A percentile compares a stretch with the other conserved stretches of the same genome.
Conservation (phyloP, 441 rosid genomes). For the Aquilaria agallochum region DNA sequence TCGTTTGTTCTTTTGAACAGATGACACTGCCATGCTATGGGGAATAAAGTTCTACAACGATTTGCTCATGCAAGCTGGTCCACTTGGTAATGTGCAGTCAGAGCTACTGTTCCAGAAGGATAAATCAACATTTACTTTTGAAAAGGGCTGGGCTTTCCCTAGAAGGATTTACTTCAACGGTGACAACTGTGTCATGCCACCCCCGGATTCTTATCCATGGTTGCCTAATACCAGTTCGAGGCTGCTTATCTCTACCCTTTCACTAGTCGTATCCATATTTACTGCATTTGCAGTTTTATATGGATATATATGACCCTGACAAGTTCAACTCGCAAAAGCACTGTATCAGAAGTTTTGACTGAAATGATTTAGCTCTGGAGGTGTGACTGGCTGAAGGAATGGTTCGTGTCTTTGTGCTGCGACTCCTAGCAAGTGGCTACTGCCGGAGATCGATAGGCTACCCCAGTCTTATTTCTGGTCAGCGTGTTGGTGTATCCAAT, state of each 20-base stretch:
- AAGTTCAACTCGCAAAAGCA: background rate
- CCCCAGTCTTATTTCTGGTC: slow-evolving; percentile 1
- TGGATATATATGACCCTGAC: slow-evolving; percentile 8
- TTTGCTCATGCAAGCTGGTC: slow-evolving; percentile 50
- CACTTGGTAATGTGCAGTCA: slow-evolving; percentile 54
- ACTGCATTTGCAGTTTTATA: slow-evolving; percentile 26
- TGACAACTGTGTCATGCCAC: slow-evolving; percentile 64
- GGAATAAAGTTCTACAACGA: slow-evolving; percentile 62
- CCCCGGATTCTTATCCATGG: slow-evolving; percentile 57
- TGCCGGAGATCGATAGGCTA: too few relatives aligned
- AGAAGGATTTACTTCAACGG: slow-evolving; percentile 66
- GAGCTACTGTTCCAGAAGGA: slow-evolving; percentile 55
- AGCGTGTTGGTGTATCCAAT: background rate
- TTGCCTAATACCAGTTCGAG: slow-evolving; percentile 45
- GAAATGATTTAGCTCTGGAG: slow-evolving; percentile 7
- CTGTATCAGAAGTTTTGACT: slow-evolving; percentile 6
- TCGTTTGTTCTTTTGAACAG: slow-evolving; percentile 13
- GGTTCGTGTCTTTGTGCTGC: slow-evolving; percentile 1
- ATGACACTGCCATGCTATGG: slow-evolving; percentile 62
- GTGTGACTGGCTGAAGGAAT: background rate
- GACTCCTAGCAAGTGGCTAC: slow-evolving; percentile 1
- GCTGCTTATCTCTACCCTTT: slow-evolving; percentile 10
- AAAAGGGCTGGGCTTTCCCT: slow-evolving; percentile 67
- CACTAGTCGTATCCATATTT: slow-evolving; percentile 17
- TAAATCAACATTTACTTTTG: slow-evolving; percentile 40